Conservation (phyloP, 139 green algal species). For the Chlamydomonas sp. region DNA sequence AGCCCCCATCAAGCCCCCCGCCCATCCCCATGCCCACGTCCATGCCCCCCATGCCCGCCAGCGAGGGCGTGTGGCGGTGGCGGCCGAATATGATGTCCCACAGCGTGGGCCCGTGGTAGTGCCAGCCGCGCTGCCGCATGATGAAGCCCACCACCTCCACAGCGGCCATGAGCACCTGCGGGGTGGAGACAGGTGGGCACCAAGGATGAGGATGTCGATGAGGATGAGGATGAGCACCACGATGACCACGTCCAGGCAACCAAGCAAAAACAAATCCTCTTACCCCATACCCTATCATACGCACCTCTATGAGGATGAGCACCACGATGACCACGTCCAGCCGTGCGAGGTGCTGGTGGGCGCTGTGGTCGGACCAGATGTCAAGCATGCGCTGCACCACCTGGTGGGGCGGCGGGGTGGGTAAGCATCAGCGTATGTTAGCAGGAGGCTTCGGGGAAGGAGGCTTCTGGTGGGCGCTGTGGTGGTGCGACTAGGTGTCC, state of each 20-base stretch:
- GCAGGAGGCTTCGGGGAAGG: too few species aligned
- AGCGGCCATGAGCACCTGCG: slow-evolving; percentile 26
- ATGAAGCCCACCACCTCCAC: slow-evolving; percentile 37
- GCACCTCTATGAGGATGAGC: slow-evolving; percentile 59
- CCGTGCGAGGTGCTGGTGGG: slow-evolving; percentile 61
- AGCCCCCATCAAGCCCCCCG: neutral
- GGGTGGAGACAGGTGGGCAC: neutral
- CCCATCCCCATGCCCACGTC: neutral
- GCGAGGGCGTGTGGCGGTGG: neutral
- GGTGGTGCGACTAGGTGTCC: too few species aligned
- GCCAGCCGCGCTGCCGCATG: slow-evolving; percentile 13
- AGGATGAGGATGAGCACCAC: slow-evolving; percentile 61
- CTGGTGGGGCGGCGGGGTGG: neutral
- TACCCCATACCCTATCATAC: neutral
- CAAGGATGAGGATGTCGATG: too few species aligned
- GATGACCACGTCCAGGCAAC: slow-evolving; percentile 71
- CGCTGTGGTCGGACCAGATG: slow-evolving; percentile 51
- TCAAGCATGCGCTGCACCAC: slow-evolving; percentile 76
- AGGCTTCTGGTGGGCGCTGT: too few species aligned
- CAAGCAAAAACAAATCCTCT: neutral
- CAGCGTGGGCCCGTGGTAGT: slow-evolving; percentile 23
- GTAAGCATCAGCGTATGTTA: too few species aligned
- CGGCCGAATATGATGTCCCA: slow-evolving; percentile 14
- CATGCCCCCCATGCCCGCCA: neutral
- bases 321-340: slow-evolving; percentile 77